phyloP scores from a whole-genome alignment of 2,329 filamentous ascomycete genomes.

The Scedosporium boydii region DNA sequence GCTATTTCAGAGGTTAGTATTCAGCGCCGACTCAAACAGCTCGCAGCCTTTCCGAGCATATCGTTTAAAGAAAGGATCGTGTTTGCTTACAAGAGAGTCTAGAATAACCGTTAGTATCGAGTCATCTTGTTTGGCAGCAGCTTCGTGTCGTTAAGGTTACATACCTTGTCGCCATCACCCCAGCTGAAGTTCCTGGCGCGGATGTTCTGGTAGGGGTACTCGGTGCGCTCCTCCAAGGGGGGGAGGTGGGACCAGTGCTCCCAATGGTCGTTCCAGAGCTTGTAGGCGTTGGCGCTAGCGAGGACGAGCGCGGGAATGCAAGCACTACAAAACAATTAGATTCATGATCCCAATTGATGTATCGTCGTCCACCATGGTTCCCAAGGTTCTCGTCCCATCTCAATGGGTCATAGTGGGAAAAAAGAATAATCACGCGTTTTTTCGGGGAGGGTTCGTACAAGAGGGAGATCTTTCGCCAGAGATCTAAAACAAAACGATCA shows the following conservation, averaged over 20 bases:
- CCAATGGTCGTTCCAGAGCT: constrained; percentile 94
- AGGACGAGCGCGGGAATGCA: constrained; percentile 65
- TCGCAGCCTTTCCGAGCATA: not conserved
- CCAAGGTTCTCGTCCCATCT: not conserved
- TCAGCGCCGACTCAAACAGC: constrained; percentile 11
- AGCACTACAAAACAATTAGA: constrained; percentile 41
- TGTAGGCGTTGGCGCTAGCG: constrained; percentile 72
- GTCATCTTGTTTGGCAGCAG: constrained; percentile 1
- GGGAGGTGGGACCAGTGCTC: constrained; percentile 83
- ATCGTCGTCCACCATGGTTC: not conserved
- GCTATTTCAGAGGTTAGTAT: constrained; percentile 33
- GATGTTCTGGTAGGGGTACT: constrained; percentile 98
- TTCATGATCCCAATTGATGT: constrained; percentile 4
- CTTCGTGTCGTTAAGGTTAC: constrained; percentile 11
- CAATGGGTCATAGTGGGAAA: not conserved
- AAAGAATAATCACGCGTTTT: not conserved
- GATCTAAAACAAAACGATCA: constrained; percentile 43
- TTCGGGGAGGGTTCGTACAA: constrained; percentile 57
- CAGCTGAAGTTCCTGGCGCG: constrained; percentile 91
- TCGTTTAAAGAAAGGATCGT: not conserved
- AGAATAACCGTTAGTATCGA: constrained; percentile 16
- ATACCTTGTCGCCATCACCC: constrained; percentile 91
- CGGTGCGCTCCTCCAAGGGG: constrained; percentile 78
- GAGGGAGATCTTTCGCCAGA: constrained; percentile 93
- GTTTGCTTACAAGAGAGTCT: constrained; percentile 59